A percentile compares a stretch with the other conserved stretches of the same genome.
phyloP scores from a whole-genome alignment of 768 basidiomycete genomes.

The Trametes cinnabarina region DNA sequence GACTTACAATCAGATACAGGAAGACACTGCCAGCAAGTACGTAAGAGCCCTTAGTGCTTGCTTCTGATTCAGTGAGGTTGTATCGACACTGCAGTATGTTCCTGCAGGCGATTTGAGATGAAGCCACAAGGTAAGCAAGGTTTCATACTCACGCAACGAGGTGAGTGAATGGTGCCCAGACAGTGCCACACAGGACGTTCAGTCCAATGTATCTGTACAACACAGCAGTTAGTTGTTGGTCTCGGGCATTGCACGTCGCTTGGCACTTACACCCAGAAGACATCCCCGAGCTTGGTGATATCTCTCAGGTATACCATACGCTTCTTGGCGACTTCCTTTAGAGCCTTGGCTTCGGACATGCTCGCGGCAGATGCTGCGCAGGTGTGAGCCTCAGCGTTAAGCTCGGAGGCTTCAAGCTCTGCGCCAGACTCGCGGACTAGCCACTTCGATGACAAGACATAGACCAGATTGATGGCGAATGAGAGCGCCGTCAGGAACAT shows the following conservation, averaged over 20 bases:
- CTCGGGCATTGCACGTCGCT: background rate
- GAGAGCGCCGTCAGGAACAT: slow-evolving; percentile 63
- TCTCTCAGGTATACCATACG: slow-evolving; percentile 57
- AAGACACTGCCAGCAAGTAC: slow-evolving; percentile 67
- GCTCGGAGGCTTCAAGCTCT: slow-evolving; percentile 63
- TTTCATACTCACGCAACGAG: slow-evolving; percentile 59
- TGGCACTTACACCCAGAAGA: slow-evolving; percentile 78
- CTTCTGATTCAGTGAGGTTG: slow-evolving; percentile 53
- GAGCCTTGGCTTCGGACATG: slow-evolving; percentile 56
- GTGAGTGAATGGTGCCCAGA: slow-evolving; percentile 79
- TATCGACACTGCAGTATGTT: slow-evolving; percentile 75
- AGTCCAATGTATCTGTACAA: slow-evolving; percentile 60
- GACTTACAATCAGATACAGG: slow-evolving; percentile 65
- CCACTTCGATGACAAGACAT: slow-evolving; percentile 63
- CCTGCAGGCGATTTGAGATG: slow-evolving; percentile 33
- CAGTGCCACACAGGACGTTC: slow-evolving; percentile 73
- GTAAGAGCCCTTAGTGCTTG: slow-evolving; percentile 66
- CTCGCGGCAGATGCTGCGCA: slow-evolving; percentile 25
- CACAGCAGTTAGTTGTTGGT: background rate
- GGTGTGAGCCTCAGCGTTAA: slow-evolving; percentile 49
- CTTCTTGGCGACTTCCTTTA: slow-evolving; percentile 66
- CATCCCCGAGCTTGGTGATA: slow-evolving; percentile 66
- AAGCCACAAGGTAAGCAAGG: background rate
- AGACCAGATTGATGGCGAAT: slow-evolving; percentile 65
- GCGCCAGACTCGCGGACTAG: slow-evolving; percentile 58